Conservation (phyloP, 148 eudicot genomes). For the Heliamphora exappendiculata region DNA sequence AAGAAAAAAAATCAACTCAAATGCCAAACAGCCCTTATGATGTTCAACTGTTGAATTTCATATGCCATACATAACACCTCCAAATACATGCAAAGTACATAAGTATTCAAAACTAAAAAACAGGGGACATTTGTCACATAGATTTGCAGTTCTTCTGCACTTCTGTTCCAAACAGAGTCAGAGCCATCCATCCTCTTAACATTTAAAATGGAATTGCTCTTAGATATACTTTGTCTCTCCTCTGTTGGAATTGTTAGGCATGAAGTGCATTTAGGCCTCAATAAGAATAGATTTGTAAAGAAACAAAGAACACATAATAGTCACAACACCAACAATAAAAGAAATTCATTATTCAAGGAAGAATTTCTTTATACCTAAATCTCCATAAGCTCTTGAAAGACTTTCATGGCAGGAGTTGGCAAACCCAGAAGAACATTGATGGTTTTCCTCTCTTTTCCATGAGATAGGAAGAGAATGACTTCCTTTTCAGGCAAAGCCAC, state of each 20-base stretch:
- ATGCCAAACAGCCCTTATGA: not conserved
- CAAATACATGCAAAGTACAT: not conserved
- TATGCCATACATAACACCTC: not conserved
- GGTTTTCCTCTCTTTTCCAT: slow-evolving; percentile 35
- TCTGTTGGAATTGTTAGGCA: slow-evolving; percentile 2
- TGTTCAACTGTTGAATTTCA: not conserved
- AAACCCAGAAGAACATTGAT: slow-evolving; percentile 50
- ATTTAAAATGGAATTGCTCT: slow-evolving; percentile 4
- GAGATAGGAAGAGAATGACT: slow-evolving; percentile 49
- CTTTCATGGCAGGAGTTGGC: slow-evolving; percentile 47
- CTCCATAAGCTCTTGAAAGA: slow-evolving; percentile 40
- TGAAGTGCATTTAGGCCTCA: not conserved
- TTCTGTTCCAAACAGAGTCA: slow-evolving; percentile 8
- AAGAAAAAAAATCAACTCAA: not conserved
- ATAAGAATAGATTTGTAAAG: not conserved
- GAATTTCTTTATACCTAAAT: slow-evolving; percentile 14
- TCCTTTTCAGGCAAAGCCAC: slow-evolving; percentile 59
- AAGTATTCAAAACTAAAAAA: not conserved
- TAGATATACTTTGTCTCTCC: not conserved
- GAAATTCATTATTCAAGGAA: too few relatives aligned
- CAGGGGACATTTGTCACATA: slow-evolving; percentile 4
- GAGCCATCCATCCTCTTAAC: not conserved
- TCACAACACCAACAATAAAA: not conserved
- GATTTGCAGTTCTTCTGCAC: not conserved
- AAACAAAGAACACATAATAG: not conserved